Conservation (phyloP, 495 filamentous ascomycete species). For the Venustampulla echinocandica region DNA sequence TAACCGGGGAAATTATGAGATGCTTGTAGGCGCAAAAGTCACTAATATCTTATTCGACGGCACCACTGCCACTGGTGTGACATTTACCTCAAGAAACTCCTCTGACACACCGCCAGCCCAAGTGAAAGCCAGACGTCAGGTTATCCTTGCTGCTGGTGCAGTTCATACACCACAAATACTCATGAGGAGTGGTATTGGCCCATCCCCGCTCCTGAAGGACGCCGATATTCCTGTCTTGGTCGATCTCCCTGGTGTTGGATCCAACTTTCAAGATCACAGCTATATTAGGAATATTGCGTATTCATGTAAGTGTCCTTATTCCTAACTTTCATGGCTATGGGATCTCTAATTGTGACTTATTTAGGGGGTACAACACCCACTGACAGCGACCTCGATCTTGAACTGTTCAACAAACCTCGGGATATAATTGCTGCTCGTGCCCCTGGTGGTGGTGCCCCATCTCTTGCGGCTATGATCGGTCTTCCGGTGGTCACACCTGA, state of each 20-base stretch:
- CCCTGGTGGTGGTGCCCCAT: background rate
- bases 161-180: constrained; percentile 64
- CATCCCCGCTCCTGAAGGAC: constrained; percentile 40
- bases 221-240: constrained; percentile 49
- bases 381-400: background rate
- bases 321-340: background rate
- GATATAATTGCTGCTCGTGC: background rate
- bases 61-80: background rate
- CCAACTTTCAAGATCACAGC: constrained; percentile 62
- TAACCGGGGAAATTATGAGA: background rate
- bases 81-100: background rate
- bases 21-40: background rate
- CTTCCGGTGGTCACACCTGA: background rate
- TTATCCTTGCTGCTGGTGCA: constrained; percentile 58
- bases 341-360: no score
- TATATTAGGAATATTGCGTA: background rate
- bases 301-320: background rate
- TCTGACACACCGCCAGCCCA: background rate
- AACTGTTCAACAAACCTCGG: background rate
- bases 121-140: constrained; percentile 40
- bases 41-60: background rate
- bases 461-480: background rate
- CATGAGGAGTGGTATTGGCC: constrained; percentile 54
- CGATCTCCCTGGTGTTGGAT: constrained; percentile 64
- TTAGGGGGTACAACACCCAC: background rate